These are phyloP conservation scores for Quercus robur DNA, from an alignment of 306 rosid species.

Conservation along the genomic window DNA sequence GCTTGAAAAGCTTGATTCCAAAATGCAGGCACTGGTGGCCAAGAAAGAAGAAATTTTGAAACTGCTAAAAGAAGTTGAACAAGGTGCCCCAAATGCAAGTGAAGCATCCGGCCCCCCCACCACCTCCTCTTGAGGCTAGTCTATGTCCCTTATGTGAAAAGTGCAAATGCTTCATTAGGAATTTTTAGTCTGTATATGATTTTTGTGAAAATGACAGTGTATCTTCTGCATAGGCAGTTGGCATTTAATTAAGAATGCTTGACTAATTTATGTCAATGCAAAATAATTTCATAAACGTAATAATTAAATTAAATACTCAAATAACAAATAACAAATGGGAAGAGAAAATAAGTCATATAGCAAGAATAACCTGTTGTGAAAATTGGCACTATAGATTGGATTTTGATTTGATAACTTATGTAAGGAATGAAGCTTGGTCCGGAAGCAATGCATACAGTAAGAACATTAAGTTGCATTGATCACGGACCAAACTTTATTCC, in stretches of 20 bases:
- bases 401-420: neutral
- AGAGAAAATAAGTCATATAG: neutral
- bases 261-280: neutral
- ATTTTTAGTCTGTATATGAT: neutral
- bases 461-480: neutral
- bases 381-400: neutral
- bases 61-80: slow-evolving; percentile 40
- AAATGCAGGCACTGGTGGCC: slow-evolving; percentile 40
- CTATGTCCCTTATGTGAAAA: neutral
- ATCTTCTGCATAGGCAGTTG: neutral
- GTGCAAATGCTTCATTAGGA: neutral
- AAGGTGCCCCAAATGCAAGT: slow-evolving; percentile 19
- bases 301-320: neutral
- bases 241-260: neutral
- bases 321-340: neutral
- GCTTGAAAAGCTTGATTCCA: slow-evolving; percentile 53
- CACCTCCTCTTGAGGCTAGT: slow-evolving; percentile 11
- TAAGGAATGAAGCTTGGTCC: slow-evolving; percentile 6
- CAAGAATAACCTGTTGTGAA: neutral
- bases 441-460: neutral
- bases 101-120: neutral
- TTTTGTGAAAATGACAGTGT: no score
- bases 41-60: slow-evolving; percentile 55
- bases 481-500: slow-evolving; percentile 1
- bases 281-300: neutral